Base-by-base conservation (phyloP, 2,329 filamentous ascomycete species). In the Hymenoscyphus fraxineus region DNA sequence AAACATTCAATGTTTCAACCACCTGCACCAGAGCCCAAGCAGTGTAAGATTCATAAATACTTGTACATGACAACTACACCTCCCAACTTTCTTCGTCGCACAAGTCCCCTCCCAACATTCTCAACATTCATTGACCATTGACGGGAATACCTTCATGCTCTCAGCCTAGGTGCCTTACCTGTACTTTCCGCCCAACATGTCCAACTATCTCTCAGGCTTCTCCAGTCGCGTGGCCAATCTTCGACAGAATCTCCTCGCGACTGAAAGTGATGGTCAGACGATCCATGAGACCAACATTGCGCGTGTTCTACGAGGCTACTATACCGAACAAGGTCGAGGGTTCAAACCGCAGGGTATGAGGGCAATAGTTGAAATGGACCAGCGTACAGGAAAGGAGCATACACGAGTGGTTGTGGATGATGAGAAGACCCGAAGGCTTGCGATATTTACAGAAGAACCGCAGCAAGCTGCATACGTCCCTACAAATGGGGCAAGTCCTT, bases 281-380 rank as follows among this genome's bases (percentile, higher is more conserved):
- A 85, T 96, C 78, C 93, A 98, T 80, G 92, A 96, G 80, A 96
- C 93, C 2, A 93, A 98, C 80, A 90, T 98, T 73, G 96, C 92
- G 78, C 91, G 95, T 73, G 93, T 96, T 41, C 86, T 99, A 32
- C 90, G 95, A 73, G 89, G 88, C 72, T 97, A 98, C 83, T 98
- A 99, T 82, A 70, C 80, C 4, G 55, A 62, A 35, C 35, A 62
- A 31, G 31, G 35, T 10, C 35, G 55, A n/a, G 31, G 54, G 2
- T 61, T 41, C 60, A 51, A 40, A 6, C 41, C 31, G 27, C 41
- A 6, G 55, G 13, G 27, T 15, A 39, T 16, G 15, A 55, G 86
- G 82, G 60, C 93, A 98, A 77, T 95, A 96, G 32, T 3, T 9
- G 2, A 13, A 41, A 9, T 2, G 1, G 75, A 91, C 89, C 70